Evolutionary conservation across 768 basidiomycete genomes (phyloP), one percentile per base, ranked within the genome.

Genomic region (Gelatoporia subvermispora): DNA sequence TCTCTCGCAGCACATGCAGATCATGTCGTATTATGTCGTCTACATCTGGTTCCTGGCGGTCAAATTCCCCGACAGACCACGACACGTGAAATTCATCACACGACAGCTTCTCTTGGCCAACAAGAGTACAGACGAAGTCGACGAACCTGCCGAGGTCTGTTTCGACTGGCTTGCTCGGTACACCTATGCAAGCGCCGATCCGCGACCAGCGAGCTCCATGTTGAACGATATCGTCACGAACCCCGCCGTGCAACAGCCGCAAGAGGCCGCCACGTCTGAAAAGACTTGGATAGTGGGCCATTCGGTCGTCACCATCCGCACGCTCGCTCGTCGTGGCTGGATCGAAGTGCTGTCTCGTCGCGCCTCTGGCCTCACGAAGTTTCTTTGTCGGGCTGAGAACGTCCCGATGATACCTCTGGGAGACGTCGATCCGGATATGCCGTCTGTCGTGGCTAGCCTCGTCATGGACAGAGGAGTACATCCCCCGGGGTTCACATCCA

Each of bases 151-250:
- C 0, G 92, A 97, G 62, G 95, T 98, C 31, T 95, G 92, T 67
- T 94, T 98, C 61, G 96, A 99, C 64, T 98, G 94, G 93, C 75
- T 99, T 16, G 87, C 92, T 9, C 77, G 96, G 16, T 96, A 96
- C 63, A 87, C 95, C 0, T 97, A 94, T 59, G 92, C 85, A 13
- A 93, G 87, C 59, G 92, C 93, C 15, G 93, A 96, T 61, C 94
- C 95, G 1, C 81, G 88, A 15, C 92, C 95, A 2, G 81, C 92
- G 1, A 77, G 74, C 25, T 91, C 90, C 1, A 73, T 85, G 43
- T 75, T 97, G 47, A 80, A 77, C 52, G 87, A 93, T 31, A 80
- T 93, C 45, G 75, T 95, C 43, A 84, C 85, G 77, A 80, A 78
- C 41, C 74, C 80, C 2, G 66, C 67, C 42, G 41, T 48, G 31